Evolutionary conservation across 2,329 filamentous ascomycete genomes (phyloP), one percentile per base, ranked within the genome.

Genomic region (Aureobasidium namibiae): DNA sequence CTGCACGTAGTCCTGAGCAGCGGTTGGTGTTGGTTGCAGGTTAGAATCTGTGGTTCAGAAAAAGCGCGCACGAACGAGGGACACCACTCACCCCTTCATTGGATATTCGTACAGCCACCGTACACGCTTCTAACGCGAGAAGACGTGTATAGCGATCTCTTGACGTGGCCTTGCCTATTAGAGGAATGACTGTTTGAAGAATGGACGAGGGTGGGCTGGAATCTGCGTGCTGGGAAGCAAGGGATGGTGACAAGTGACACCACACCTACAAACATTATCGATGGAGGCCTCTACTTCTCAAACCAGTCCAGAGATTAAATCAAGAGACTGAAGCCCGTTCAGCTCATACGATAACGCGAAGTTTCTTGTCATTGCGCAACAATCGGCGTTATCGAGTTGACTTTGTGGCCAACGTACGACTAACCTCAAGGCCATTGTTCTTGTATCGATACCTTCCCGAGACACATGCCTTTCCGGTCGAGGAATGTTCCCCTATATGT

Each of bases 141-240:
- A 42, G 44, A 44, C 56, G 45, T 59, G 56, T 59, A 50, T 39
- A 59, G 36, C 33, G 34, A 49, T 50, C 44, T 1, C 42, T 57
- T 44, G 53, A 57, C 23, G 14, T 46, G 42, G 26, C 54, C 53
- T 46, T 57, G 41, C 53, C 41, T 56, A 13, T 9, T 48, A 33
- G 29, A 57, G 54, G 54, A 48, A 57, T 57, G 54, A 34, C 24
- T 48, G 21, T 31, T 48, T 21, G 54, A 57, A 57, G 42, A 57
- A 57, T 57, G 54, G 9, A 57, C 13, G 39, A 36, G 52, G 52
- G 50, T 44, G 41, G 54, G 42, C 41, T 48, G 54, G 54, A 48
- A 46, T 57, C 33, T 23, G 31, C n/a, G 21, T 48, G 42, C 23
- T 33, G 23, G 23, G 41, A 48, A 57, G 54, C 54, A 57, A 57